Evolutionary conservation across 73 alveolate genomes (phyloP), one percentile per base, ranked within the genome.

Genomic region (Uronychia setigera): DNA sequence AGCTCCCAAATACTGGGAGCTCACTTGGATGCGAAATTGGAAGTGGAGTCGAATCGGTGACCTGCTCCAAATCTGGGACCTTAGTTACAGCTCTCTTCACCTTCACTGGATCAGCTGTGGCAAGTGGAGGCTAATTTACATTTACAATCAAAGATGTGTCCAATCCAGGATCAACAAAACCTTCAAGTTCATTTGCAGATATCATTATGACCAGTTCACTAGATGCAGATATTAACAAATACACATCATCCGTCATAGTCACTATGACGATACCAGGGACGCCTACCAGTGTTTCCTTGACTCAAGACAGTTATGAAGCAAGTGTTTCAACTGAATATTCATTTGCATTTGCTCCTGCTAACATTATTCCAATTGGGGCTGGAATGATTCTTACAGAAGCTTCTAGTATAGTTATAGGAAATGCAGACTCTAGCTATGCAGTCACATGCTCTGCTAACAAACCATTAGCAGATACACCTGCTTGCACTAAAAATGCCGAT

Each of bases 151-250:
- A 29, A 11, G 77, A 78, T 77, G 77, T 85, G 30, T 25, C 74
- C 30, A 85, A 85, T 31, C 59, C 86, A 29, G 59, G 33, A 0
- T 74, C 85, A n/a, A 85, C 86, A 0, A n/a, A 77, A 58, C 91
- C 91, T 35, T 46, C 86, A 35, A 67, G 85, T 74, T 35, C 91
- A 29, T 85, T 85, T 34, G 28, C 60, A 1, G 76, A 77, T 30
- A 78, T 85, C 25, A n/a, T 29, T 26, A 76, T 85, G 30, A 29
- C 58, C 26, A 78, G 75, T 26, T 27, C 82, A 46, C 19, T 46
- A 19, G 67, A 46, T 46, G 67, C 67, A 5, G n/a, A 11, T 46
- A 46, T 46, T 19, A 46, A 46, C 67, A 46, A 46, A 19, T 46
- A 46, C 67, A 46, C 67, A 5, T 46, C 67, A 19, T 11, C n/a